Evolutionary conservation across 1,284 basidiomycete species (phyloP), one percentile per base, ranked within the genome.

Genomic region (Gastroboletus turbinatus): DNA sequence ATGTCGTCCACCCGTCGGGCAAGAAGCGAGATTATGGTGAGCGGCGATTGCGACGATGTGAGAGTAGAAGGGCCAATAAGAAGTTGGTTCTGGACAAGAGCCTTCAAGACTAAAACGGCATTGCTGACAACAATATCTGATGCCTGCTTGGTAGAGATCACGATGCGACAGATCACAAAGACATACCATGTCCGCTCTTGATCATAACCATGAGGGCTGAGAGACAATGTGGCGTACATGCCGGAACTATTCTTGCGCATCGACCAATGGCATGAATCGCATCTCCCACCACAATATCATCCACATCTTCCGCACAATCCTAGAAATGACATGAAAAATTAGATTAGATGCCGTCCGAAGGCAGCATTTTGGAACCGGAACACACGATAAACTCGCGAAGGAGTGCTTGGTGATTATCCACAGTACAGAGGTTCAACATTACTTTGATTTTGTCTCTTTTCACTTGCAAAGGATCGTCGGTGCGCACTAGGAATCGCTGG

Each of bases 31-130:
- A 95, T 88, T 57, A 96, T 88, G 14, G 76, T 75, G 21, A 85
- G 71, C 0, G 89, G 84, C 16, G 78, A 80, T 55, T 79, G 78
- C 1, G 76, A 73, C 35, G 76, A 58, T 11, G 45, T 33, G 8
- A 55, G 33, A 29, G 50, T 35, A 4, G 59, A 56, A 39, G 59
- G 10, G 17, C 53, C 58, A 35, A 32, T 46, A 35, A 70, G 63
- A 32, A 87, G 77, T 56, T 86, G 86, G 39, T 76, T 75, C 60
- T 94, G 88, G 17, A 97, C 85, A 17, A 97, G 82, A 10, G 85
- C 80, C 70, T 94, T 94, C 45, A 96, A 80, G 8, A 94, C 92
- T 43, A 94, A 76, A 38, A 96, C 88, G 0, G 93, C 86, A 55
- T 82, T 87, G 56, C 85, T 84, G 43, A 94, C 87, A 21, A 92